phyloP scores from a whole-genome alignment of 345 rosid species.

The Populus davidiana region DNA sequence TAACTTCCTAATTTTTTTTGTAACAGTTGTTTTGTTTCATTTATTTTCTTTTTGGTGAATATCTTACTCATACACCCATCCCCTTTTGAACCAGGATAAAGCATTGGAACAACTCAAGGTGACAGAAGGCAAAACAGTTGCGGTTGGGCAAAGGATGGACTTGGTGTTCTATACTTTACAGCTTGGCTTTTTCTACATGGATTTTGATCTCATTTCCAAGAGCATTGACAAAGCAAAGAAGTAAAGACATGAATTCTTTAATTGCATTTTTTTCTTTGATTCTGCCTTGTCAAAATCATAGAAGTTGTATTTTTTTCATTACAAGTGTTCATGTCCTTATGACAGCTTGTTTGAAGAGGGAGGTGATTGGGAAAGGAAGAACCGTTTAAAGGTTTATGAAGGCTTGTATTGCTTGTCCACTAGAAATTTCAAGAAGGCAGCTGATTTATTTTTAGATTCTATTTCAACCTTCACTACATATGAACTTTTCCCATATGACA shows the following conservation, averaged over 20 bases:
- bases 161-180: constrained; percentile 85
- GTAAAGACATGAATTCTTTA: constrained; percentile 30
- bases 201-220: constrained; percentile 86
- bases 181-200: constrained; percentile 89
- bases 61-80: constrained; percentile 9
- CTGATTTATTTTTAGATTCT: constrained; percentile 84
- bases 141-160: constrained; percentile 98
- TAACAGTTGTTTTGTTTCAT: not conserved
- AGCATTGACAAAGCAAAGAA: constrained; percentile 97
- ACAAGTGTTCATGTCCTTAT: constrained; percentile 8
- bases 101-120: constrained; percentile 90
- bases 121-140: constrained; percentile 96
- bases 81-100: constrained; percentile 54
- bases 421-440: constrained; percentile 85
- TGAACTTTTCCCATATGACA: constrained; percentile 91
- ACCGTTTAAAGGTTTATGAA: constrained; percentile 92
- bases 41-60: constrained; percentile 6
- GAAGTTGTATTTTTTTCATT: not conserved
- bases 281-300: constrained; percentile 1
- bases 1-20: not conserved
- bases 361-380: constrained; percentile 99
- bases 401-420: constrained; percentile 93
- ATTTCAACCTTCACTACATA: constrained; percentile 98
- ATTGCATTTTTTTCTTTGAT: constrained; percentile 1
- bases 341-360: constrained; percentile 98